Conservation (phyloP, 306 rosid species). For the Prunus armeniaca region DNA sequence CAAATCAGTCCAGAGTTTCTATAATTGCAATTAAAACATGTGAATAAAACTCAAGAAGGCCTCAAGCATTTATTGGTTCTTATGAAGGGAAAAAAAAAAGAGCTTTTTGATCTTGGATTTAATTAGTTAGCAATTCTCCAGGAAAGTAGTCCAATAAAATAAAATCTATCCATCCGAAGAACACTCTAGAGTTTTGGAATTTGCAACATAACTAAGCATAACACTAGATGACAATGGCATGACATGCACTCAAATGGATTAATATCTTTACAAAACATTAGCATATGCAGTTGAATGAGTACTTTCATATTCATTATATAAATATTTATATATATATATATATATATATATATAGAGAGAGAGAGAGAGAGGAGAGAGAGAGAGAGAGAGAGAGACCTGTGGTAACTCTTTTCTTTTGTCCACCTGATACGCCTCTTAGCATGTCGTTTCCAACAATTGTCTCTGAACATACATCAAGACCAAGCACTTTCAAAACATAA, state of each 20-base stretch:
- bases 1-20: background rate
- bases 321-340: too few relatives aligned
- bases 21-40: background rate
- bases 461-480: slow-evolving; percentile 83
- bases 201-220: background rate
- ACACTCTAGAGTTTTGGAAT: too few relatives aligned
- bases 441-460: slow-evolving; percentile 82
- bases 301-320: background rate
- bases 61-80: background rate
- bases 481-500: slow-evolving; percentile 74
- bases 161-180: background rate
- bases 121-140: background rate
- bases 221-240: too few relatives aligned
- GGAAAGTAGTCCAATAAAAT: background rate
- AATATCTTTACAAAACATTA: background rate
- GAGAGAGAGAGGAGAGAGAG: slow-evolving; percentile 23
- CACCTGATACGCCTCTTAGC: slow-evolving; percentile 87
- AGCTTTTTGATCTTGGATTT: background rate
- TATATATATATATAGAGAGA: background rate
- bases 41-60: background rate
- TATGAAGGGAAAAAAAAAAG: background rate
- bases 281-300: background rate
- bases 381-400: slow-evolving; percentile 55
- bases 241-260: too few relatives aligned
- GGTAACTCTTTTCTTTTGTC: slow-evolving; percentile 89